A percentile compares a stretch with the other conserved stretches of the same genome.
These are phyloP conservation scores for Penicillium roqueforti DNA, from an alignment of 495 filamentous ascomycete genomes.

Conservation along the genomic window DNA sequence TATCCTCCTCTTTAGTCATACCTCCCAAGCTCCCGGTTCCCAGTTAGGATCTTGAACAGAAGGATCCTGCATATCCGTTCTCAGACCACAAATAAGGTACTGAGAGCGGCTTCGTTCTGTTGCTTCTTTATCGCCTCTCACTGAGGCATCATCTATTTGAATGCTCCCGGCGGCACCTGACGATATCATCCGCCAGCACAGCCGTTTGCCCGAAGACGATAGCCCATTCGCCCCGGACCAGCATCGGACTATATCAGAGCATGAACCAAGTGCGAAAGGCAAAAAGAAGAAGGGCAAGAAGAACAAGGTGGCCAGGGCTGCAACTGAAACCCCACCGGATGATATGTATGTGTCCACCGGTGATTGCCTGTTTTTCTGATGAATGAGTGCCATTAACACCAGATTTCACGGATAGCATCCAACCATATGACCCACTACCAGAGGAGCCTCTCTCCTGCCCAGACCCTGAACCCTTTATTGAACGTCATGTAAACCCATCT, in stretches of 20 bases:
- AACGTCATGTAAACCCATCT: constrained; percentile 24
- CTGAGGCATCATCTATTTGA: constrained; percentile 37
- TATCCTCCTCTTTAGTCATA: background rate
- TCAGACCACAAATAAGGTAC: constrained; percentile 34
- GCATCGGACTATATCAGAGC: constrained; percentile 27
- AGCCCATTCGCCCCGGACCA: constrained; percentile 27
- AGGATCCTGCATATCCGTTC: constrained; percentile 30
- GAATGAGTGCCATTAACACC: constrained; percentile 5
- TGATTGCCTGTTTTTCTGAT: constrained; percentile 6
- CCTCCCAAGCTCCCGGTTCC: background rate
- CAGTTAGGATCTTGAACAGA: constrained; percentile 8
- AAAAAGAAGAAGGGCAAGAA: constrained; percentile 47
- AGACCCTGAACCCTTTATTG: constrained; percentile 20
- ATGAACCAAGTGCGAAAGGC: constrained; percentile 41
- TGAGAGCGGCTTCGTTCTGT: constrained; percentile 31
- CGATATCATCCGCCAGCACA: constrained; percentile 43
- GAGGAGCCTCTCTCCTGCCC: constrained; percentile 38
- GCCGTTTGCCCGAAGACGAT: constrained; percentile 39
- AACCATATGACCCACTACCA: constrained; percentile 27
- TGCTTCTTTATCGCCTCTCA: constrained; percentile 24
- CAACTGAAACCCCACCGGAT: constrained; percentile 34
- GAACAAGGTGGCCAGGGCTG: constrained; percentile 36
- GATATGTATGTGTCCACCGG: constrained; percentile 36
- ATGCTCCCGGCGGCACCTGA: constrained; percentile 48
- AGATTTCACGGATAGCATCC: constrained; percentile 18